Evolutionary conservation across 177 flowering plant species (phyloP), one percentile per base, ranked within the genome.

Genomic region (Vitis hybrid): DNA sequence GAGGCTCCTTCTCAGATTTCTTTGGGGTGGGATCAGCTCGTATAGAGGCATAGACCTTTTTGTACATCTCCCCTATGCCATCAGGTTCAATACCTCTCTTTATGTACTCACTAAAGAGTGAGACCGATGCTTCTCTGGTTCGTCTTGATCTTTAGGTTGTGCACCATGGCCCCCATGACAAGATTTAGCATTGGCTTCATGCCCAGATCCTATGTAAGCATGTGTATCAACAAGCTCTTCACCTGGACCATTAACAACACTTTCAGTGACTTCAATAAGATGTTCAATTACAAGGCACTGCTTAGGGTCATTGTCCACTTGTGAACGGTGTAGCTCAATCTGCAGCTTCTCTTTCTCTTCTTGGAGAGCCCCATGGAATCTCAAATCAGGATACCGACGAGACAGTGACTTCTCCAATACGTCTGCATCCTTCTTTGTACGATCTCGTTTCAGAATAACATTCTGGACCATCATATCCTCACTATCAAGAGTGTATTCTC

Each of bases 11-110:
- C 74, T 83, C 87, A 2, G 92, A 69, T 66, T 87, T 90, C 88
- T 84, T 83, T 1, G 61, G 1, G 0, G 79, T 56, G 6, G 98
- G 96, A 66, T 94, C 92, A 14, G 92, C 93, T 57, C 96, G 90
- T 49, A 94, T 94, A 11, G 97, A 94, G 60, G 91, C 92, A 80
- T 94, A 97, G 1, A 89, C 94, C 75, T 92, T 89, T 81, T 89
- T 89, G 85, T 88, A 94, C 71, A 90, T 2, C 32, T 55, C 89
- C 75, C 90, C 96, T 3, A 92, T 48, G 56, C 65, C 70, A 74
- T 94, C 96, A 1, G 94, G 66, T 0, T 89, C 90, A 63, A 91
- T 69, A 48, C 86, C 93, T 55, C 54, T 83, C 80, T 92, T 91
- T 59, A 87, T 75, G 69, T 86, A 94, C 57, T 87, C 82, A 62